Percentiles rank a stretch among this genome's conserved stretches.
These are phyloP conservation scores for Mycena venus DNA, from an alignment of 768 basidiomycete genomes.

Conservation along the genomic window DNA sequence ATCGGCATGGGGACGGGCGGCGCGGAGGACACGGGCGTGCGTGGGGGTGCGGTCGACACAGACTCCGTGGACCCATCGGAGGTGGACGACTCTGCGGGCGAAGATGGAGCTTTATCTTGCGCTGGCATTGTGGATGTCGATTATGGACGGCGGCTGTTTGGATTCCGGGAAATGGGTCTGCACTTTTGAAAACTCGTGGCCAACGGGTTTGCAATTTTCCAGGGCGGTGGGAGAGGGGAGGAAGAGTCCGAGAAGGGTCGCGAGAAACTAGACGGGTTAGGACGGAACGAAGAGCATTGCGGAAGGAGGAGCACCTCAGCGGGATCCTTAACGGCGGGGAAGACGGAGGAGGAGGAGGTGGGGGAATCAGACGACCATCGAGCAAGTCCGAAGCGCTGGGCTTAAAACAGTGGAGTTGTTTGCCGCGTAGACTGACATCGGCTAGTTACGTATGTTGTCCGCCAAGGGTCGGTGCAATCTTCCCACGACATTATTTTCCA, in stretches of 20 bases:
- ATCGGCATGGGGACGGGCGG: constrained; percentile 45
- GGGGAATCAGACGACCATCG: constrained; percentile 14
- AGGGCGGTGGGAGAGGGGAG: constrained; percentile 50
- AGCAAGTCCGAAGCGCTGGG: background rate
- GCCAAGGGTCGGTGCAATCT: too few species aligned
- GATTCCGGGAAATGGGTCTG: constrained; percentile 39
- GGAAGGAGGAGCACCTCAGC: constrained; percentile 4
- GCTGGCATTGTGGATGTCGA: constrained; percentile 31
- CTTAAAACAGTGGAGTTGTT: constrained; percentile 5
- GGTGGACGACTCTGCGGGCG: constrained; percentile 10
- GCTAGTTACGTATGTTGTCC: too few species aligned
- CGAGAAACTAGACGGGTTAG: constrained; percentile 51
- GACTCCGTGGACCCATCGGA: constrained; percentile 22
- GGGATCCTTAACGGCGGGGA: constrained; percentile 20
- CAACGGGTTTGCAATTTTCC: constrained; percentile 28
- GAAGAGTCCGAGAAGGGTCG: constrained; percentile 75
- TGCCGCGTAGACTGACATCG: too few species aligned
- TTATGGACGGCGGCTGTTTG: constrained; percentile 48
- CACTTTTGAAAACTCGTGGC: too few species aligned
- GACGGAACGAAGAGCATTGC: too few species aligned
- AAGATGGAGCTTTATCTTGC: constrained; percentile 33
- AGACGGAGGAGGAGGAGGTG: background rate
- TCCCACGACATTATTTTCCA: too few species aligned
- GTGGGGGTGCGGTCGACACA: constrained; percentile 12
- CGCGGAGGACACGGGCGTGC: constrained; percentile 11